Conservation (phyloP, 2,329 filamentous ascomycete species). For the Arthrobotrys pseudoclavata region DNA sequence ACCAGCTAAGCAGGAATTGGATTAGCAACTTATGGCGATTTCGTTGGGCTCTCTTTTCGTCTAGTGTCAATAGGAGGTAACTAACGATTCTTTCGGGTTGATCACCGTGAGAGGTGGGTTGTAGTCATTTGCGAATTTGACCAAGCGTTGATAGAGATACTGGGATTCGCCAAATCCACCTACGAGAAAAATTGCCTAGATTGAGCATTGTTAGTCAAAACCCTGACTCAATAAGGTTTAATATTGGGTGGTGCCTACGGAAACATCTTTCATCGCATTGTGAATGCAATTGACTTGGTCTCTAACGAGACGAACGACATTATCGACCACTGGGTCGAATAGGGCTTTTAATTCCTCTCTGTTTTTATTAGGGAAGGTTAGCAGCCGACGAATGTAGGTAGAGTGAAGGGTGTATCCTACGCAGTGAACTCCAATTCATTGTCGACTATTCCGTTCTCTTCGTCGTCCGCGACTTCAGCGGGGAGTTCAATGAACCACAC, state of each 20-base stretch:
- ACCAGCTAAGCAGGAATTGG: conserved; percentile 34
- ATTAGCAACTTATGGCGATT: neutral
- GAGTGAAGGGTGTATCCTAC: conserved; percentile 5
- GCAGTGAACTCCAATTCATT: conserved; percentile 49
- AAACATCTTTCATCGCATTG: neutral
- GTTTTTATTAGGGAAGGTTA: neutral
- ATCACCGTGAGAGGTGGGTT: conserved; percentile 27
- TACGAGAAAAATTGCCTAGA: conserved; percentile 42
- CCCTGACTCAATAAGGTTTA: neutral
- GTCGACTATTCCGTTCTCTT: conserved; percentile 49
- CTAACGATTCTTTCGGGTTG: conserved; percentile 52
- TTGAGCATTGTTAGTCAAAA: neutral
- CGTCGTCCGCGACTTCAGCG: conserved; percentile 53
- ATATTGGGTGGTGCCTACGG: neutral
- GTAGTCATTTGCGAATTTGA: neutral
- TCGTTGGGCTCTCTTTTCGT: neutral
- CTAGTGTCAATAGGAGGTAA: neutral
- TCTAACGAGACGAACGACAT: conserved; percentile 35
- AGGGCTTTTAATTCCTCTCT: conserved; percentile 32
- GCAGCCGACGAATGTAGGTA: no score
- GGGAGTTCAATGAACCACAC: conserved; percentile 39
- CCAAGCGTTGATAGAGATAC: conserved; percentile 37
- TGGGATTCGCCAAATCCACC: conserved; percentile 55
- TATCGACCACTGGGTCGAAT: conserved; percentile 57
- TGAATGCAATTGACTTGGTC: conserved; percentile 30